Base-by-base conservation (phyloP, 2,329 filamentous ascomycete species). In the Zymoseptoria ardabiliae region DNA sequence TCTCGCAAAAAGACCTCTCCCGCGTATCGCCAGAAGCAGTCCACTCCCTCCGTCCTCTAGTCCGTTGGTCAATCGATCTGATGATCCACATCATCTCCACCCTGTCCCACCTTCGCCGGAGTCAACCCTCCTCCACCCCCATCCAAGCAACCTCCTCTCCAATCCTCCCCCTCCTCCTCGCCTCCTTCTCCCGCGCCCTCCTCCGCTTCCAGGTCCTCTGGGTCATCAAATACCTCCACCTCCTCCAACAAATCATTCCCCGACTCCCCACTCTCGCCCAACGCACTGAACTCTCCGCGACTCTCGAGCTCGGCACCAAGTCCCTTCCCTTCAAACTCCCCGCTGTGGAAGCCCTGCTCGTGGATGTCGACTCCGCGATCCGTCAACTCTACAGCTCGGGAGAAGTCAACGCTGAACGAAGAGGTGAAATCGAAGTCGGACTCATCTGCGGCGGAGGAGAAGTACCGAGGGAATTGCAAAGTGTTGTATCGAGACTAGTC, bases 61-160 rank as follows among this genome's bases (percentile, higher is more conserved):
- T 88, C 3, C 86, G 83, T 69, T 97, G 92, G 92, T 84, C 84
- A 0, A 79, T 91, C 41, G 87, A 93, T 63, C 77, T 86, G 55
- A 78, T 81, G 61, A 75, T 79, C 20, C 85, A 79, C 68, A 74
- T 85, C 25, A 69, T 85, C 49, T 80, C 83, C 65, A 79, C 81
- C 28, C 71, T 86, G 48, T 75, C 79, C 58, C 71, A 75, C 19
- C 70, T 80, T 35, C 73, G 74, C 13, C 61, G 63, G 3, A 54
- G n/a, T n/a, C n/a, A 59, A 45, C 55, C 63, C 9, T 20, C 54
- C 5, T 13, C 57, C 30, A 28, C 53, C 17, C 30, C 49, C 22
- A 28, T 45, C n/a, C 52, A n/a, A 4, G 58, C 63, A 9, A 64
- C 57, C 3, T 59, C 65, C 50, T 69, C 64, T 45, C 68, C 70